These are phyloP conservation scores for Aspergillus carlsbadensis DNA, from an alignment of 495 filamentous ascomycete species.

Conservation along the genomic window DNA sequence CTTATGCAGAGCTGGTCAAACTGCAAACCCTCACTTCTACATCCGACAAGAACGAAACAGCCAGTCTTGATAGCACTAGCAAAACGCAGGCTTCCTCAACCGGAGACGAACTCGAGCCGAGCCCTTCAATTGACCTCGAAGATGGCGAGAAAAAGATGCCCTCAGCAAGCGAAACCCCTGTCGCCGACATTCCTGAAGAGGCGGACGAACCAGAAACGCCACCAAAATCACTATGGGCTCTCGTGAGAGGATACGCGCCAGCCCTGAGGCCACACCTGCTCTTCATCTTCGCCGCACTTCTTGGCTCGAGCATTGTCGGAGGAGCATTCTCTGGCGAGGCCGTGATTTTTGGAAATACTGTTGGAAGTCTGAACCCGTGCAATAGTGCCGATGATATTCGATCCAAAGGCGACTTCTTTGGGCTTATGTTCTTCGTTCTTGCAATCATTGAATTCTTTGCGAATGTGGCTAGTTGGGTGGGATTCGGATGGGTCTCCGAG, in stretches of 20 bases:
- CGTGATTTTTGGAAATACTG: slow-evolving; percentile 53
- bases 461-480: slow-evolving; percentile 48
- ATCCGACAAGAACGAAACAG: slow-evolving; percentile 21
- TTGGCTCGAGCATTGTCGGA: slow-evolving; percentile 44
- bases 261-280: slow-evolving; percentile 38
- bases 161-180: slow-evolving; percentile 18
- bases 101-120: slow-evolving; percentile 6
- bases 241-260: slow-evolving; percentile 30
- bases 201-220: slow-evolving; percentile 33
- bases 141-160: slow-evolving; percentile 20
- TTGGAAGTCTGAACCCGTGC: slow-evolving; percentile 47
- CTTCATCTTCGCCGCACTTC: slow-evolving; percentile 34
- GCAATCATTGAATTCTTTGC: slow-evolving; percentile 53
- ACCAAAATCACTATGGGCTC: slow-evolving; percentile 19
- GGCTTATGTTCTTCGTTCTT: slow-evolving; percentile 56
- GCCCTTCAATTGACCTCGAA: slow-evolving; percentile 15
- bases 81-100: slow-evolving; percentile 21
- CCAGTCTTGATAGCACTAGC: slow-evolving; percentile 22
- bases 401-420: slow-evolving; percentile 46
- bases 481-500: slow-evolving; percentile 53
- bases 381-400: slow-evolving; percentile 34
- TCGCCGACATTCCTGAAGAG: slow-evolving; percentile 17
- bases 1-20: slow-evolving; percentile 47
- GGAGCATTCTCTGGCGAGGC: slow-evolving; percentile 50
- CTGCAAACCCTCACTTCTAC: slow-evolving; percentile 38